phyloP scores from a whole-genome alignment of 345 rosid genomes.

The Cardamine occulta region DNA sequence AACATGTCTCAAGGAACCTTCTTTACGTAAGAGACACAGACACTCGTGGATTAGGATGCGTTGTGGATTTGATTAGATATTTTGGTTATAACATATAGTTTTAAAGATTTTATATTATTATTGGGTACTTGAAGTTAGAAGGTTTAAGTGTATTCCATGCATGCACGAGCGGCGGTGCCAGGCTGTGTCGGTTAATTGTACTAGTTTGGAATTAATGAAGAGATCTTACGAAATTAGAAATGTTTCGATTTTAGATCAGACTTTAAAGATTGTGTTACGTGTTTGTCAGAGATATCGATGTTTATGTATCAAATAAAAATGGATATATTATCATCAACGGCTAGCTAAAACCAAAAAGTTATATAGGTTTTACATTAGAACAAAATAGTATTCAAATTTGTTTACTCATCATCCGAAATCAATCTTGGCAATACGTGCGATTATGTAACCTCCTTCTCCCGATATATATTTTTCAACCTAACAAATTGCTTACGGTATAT shows the following conservation, averaged over 20 bases:
- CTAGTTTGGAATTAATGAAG: slow-evolving; percentile 9
- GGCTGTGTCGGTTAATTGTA: slow-evolving; percentile 37
- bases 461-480: background rate
- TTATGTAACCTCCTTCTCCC: background rate
- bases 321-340: background rate
- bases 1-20: slow-evolving; percentile 35
- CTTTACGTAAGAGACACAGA: slow-evolving; percentile 35
- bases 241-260: slow-evolving; percentile 15
- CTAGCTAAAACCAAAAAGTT: background rate
- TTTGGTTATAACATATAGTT: slow-evolving; percentile 6
- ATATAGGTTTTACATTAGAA: background rate
- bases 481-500: background rate
- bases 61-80: slow-evolving; percentile 39
- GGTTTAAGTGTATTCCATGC: slow-evolving; percentile 23
- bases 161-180: slow-evolving; percentile 46
- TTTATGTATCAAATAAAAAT: background rate
- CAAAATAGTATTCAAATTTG: background rate
- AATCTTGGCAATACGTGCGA: background rate
- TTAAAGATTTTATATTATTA: background rate
- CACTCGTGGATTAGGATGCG: slow-evolving; percentile 38
- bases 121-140: background rate
- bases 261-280: background rate
- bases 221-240: background rate
- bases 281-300: slow-evolving; percentile 9
- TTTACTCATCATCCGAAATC: background rate